Evolutionary conservation across 345 rosid genomes (phyloP), one percentile per base, ranked within the genome.

Genomic region (Rhizophora mangle): DNA sequence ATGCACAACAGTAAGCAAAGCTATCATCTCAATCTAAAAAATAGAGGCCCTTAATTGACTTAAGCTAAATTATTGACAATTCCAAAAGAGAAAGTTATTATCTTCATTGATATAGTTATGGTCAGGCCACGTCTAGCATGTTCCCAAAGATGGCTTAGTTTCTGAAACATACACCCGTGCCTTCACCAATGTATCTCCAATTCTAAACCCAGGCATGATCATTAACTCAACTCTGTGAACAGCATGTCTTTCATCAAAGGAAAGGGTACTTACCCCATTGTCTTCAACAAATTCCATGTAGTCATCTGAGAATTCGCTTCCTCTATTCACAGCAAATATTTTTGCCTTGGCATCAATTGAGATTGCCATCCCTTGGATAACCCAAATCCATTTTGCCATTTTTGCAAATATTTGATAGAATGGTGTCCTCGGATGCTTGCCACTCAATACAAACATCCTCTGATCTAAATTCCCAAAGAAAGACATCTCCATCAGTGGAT

Each of bases 401-500:
- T 73, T 86, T 18, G 68, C 79, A 72, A 85, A 89, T 65, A 85
- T 72, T 67, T 77, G 83, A 66, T 88, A 88, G 60, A 88, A 88
- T 68, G 77, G 81, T 10, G 90, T 86, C 64, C 90, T 80, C 16
- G 86, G 89, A 82, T 86, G 88, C 82, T 82, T 84, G 29, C 88
- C 86, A 24, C 79, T 79, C 53, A 74, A 77, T 54, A 89, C 71
- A 21, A 86, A 74, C 55, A 56, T 80, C 72, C 91, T 85, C 76
- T 83, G 88, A 72, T 89, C 88, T 74, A 89, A 75, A 70, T 89
- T 86, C 64, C 91, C 83, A 16, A 85, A 86, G 83, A 89, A 85
- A 0, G 86, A 83, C 73, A 84, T 74, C 66, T 88, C 94, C 86
- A 85, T 85, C 26, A 63, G 65, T 0, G 87, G 89, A 75, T 84